Percentiles rank a stretch among this genome's conserved stretches.
Evolutionary conservation across 192 early-diverging fungal species (phyloP).

Genomic region (Mortierella antarctica): DNA sequence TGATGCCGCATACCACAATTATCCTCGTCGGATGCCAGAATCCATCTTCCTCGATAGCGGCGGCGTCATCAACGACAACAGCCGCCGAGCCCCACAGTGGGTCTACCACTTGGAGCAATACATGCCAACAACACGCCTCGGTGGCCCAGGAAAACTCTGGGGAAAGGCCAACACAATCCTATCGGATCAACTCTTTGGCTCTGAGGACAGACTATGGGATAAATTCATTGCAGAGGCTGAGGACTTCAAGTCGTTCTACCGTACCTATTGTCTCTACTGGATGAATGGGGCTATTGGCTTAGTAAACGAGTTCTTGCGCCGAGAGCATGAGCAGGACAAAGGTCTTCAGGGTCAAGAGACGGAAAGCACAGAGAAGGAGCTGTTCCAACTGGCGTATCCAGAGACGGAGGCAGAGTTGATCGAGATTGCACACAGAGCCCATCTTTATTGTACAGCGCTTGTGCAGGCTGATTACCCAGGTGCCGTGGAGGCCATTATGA

Average conservation of each 20-base stretch:
- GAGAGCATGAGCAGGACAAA: constrained; percentile 10
- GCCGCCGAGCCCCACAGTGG: constrained; percentile 33
- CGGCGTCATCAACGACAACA: constrained; percentile 40
- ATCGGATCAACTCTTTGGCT: constrained; percentile 4
- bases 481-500: constrained; percentile 35
- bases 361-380: neutral
- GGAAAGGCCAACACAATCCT: constrained; percentile 11
- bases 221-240: constrained; percentile 1
- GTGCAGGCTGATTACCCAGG: constrained; percentile 33
- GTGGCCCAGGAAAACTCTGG: constrained; percentile 31
- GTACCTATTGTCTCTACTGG: constrained; percentile 21
- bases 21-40: constrained; percentile 1
- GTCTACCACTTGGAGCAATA: constrained; percentile 9
- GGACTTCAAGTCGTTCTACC: constrained; percentile 12
- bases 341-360: neutral
- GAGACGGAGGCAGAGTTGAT: constrained; percentile 25
- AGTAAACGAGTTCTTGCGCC: constrained; percentile 16
- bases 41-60: constrained; percentile 48
- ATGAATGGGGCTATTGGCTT: neutral
- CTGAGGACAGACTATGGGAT: neutral
- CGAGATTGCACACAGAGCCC: constrained; percentile 10
- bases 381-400: constrained; percentile 8
- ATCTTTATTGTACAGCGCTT: constrained; percentile 13
- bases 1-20: no score
- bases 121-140: constrained; percentile 15